Percentiles rank a stretch among this genome's conserved stretches.
These are phyloP conservation scores for Sugiyamaella pinicola DNA, from an alignment of 1,139 yeast genomes.

Conservation along the genomic window DNA sequence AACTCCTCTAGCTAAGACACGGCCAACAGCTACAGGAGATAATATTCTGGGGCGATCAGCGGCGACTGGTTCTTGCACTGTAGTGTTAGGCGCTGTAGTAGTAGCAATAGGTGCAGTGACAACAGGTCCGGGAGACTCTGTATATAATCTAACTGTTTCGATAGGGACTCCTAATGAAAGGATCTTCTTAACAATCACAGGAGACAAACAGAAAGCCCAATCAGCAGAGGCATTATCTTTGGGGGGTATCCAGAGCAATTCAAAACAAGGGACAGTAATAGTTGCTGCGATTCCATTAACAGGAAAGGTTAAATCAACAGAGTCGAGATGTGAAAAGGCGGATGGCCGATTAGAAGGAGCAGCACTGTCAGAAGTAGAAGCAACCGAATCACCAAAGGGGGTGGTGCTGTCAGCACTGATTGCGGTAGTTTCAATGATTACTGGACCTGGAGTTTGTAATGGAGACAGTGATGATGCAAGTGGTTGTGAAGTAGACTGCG, in stretches of 20 bases:
- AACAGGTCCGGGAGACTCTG: constrained; percentile 1
- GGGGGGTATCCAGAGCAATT: constrained; percentile 15
- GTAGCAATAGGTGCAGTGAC: too few relatives aligned
- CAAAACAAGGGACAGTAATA: constrained; percentile 10
- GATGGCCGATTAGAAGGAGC: neutral
- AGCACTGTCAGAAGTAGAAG: constrained; percentile 2
- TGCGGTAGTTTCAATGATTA: neutral
- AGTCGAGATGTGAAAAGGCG: neutral
- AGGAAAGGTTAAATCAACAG: constrained; percentile 9
- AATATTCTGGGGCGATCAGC: neutral
- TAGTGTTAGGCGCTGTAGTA: too few relatives aligned
- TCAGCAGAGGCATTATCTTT: constrained; percentile 3
- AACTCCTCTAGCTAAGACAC: constrained; percentile 10
- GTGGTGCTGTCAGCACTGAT: neutral
- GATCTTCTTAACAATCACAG: constrained; percentile 4
- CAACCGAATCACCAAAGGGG: neutral
- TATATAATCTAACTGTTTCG: constrained; percentile 3
- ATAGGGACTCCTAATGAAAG: constrained; percentile 5
- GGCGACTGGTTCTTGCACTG: neutral
- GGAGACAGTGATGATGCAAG: neutral
- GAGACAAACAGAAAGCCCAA: constrained; percentile 17
- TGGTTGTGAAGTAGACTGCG: neutral
- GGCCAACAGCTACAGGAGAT: constrained; percentile 2
- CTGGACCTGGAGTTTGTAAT: neutral
- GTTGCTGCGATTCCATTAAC: neutral